phyloP scores from a whole-genome alignment of 768 basidiomycete species.

The Dendrothele bispora region DNA sequence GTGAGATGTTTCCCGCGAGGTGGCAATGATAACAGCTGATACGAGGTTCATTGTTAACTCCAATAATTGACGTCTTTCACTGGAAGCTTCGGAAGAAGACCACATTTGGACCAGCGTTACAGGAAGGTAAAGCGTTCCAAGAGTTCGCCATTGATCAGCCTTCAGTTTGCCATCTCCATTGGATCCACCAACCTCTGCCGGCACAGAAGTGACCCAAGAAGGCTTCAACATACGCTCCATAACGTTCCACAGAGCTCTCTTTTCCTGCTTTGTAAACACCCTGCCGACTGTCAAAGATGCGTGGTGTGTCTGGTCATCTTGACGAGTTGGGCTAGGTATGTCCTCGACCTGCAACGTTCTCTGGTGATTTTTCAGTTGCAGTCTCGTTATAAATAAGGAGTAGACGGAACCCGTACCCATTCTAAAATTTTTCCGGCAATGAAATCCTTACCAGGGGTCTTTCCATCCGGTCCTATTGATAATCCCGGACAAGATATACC shows the following conservation, averaged over 20 bases:
- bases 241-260: not conserved
- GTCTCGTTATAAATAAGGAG: too few relatives aligned
- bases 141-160: slow-evolving; percentile 9
- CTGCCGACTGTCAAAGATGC: not conserved
- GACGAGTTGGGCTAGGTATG: not conserved
- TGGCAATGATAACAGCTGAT: not conserved
- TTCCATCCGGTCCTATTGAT: not conserved
- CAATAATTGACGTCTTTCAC: not conserved
- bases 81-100: not conserved
- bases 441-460: not conserved
- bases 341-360: not conserved
- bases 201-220: slow-evolving; percentile 6
- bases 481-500: not conserved
- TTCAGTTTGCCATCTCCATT: slow-evolving; percentile 12
- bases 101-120: not conserved
- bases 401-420: not conserved
- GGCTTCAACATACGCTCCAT: not conserved
- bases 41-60: not conserved
- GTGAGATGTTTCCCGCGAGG: not conserved
- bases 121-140: not conserved
- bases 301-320: not conserved
- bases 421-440: not conserved
- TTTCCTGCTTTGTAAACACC: not conserved
- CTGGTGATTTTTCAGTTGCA: not conserved
- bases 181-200: slow-evolving; percentile 8